These are phyloP conservation scores for Rhodotorula paludigena DNA, from an alignment of 768 basidiomycete species.

Conservation along the genomic window DNA sequence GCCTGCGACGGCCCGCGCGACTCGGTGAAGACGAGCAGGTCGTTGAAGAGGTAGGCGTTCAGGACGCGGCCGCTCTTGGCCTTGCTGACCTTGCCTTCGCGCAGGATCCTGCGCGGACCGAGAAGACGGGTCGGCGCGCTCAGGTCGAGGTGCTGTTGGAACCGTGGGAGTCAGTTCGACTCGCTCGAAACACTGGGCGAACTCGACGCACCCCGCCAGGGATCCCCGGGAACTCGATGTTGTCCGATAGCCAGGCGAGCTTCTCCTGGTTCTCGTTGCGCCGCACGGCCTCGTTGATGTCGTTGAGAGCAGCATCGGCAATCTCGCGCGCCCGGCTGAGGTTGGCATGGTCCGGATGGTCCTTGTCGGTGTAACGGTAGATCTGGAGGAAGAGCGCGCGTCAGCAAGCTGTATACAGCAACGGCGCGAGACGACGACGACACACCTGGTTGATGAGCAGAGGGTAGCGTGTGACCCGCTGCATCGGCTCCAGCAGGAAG, in stretches of 20 bases:
- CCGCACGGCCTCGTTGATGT: conserved; percentile 84
- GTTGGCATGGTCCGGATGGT: conserved; percentile 40
- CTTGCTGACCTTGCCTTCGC: conserved; percentile 72
- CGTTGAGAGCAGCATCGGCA: conserved; percentile 66
- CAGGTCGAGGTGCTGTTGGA: conserved; percentile 66
- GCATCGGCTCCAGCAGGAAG: conserved; percentile 42
- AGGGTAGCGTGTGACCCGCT: conserved; percentile 84
- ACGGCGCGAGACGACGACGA: conserved; percentile 17
- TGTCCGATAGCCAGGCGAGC: conserved; percentile 66
- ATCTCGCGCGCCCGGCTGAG: conserved; percentile 58
- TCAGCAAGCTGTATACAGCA: not conserved
- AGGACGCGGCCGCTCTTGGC: conserved; percentile 77
- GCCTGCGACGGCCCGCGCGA: conserved; percentile 43
- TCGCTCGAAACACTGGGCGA: not conserved
- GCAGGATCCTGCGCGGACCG: conserved; percentile 71
- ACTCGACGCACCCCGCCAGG: conserved; percentile 54
- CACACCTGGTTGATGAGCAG: conserved; percentile 76
- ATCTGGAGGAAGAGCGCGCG: conserved; percentile 52
- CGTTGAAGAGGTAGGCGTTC: conserved; percentile 75
- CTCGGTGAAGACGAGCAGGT: conserved; percentile 81
- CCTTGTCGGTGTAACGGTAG: conserved; percentile 67
- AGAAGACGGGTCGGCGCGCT: conserved; percentile 80
- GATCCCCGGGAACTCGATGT: conserved; percentile 74
- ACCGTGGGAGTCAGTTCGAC: not conserved
- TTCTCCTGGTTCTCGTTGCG: conserved; percentile 74